phyloP scores from a whole-genome alignment of 2,329 filamentous ascomycete species.

The Sporothrix globosa region DNA sequence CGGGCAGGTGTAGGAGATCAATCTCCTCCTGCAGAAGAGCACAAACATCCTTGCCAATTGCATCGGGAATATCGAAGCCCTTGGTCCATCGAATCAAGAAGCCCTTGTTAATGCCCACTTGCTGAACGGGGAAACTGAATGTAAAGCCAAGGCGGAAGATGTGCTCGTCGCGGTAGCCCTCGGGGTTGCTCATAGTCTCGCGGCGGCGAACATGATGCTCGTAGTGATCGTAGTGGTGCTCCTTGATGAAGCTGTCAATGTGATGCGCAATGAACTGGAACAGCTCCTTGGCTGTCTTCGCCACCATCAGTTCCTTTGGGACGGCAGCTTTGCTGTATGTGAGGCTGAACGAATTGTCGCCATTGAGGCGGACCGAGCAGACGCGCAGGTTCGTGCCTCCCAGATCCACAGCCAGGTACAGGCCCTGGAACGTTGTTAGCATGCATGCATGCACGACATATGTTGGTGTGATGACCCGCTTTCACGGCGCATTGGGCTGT shows the following conservation, averaged over 20 bases:
- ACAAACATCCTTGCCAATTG: slow-evolving; percentile 92
- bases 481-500: slow-evolving; percentile 5
- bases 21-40: slow-evolving; percentile 86
- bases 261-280: slow-evolving; percentile 93
- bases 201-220: slow-evolving; percentile 68
- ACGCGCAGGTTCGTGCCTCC: slow-evolving; percentile 98
- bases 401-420: slow-evolving; percentile 96
- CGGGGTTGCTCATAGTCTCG: slow-evolving; percentile 60
- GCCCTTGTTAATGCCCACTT: slow-evolving; percentile 93
- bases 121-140: slow-evolving; percentile 95
- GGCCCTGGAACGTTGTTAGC: slow-evolving; percentile 60
- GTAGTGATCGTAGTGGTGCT: slow-evolving; percentile 88
- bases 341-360: slow-evolving; percentile 91
- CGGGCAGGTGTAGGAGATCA: slow-evolving; percentile 80
- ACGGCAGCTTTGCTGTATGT: slow-evolving; percentile 92
- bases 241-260: slow-evolving; percentile 83
- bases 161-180: slow-evolving; percentile 69
- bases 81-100: slow-evolving; percentile 97
- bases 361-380: slow-evolving; percentile 90
- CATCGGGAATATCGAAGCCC: slow-evolving; percentile 95
- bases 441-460: slow-evolving; percentile 23
- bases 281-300: slow-evolving; percentile 81
- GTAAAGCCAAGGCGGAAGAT: slow-evolving; percentile 97
- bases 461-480: slow-evolving; percentile 8
- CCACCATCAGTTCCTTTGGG: slow-evolving; percentile 85